Conservation (phyloP, 140 eudicot species). For the Oenanthe javanica region DNA sequence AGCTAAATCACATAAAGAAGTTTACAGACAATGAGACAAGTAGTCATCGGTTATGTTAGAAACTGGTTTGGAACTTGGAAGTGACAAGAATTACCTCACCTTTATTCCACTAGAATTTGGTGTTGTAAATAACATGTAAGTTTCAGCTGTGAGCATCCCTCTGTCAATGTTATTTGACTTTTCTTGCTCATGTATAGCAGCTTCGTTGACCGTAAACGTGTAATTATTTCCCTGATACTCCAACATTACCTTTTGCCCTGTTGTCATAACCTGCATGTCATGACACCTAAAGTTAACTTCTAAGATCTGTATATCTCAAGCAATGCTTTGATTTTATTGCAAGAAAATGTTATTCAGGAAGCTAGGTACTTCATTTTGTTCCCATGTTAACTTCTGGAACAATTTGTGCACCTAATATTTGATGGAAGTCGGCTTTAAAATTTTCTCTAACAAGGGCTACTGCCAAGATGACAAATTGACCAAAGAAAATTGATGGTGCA, state of each 20-base stretch:
- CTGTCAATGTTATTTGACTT: constrained; percentile 55
- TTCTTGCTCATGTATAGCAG: constrained; percentile 63
- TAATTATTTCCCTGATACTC: constrained; percentile 74
- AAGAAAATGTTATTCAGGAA: neutral
- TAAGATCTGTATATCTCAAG: neutral
- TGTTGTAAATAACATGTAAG: constrained; percentile 87
- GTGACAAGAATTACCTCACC: constrained; percentile 25
- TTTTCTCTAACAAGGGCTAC: neutral
- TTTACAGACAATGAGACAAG: neutral
- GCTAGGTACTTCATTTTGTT: neutral
- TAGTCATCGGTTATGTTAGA: neutral
- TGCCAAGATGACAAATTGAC: neutral
- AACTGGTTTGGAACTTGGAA: neutral
- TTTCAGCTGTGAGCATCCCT: constrained; percentile 76
- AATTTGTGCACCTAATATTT: neutral
- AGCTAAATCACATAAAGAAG: neutral
- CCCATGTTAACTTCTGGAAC: neutral
- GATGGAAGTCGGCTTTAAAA: neutral
- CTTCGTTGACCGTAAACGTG: constrained; percentile 75
- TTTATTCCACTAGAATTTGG: constrained; percentile 75
- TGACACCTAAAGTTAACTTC: constrained; percentile 15
- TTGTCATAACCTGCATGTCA: constrained; percentile 72
- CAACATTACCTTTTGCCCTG: constrained; percentile 83
- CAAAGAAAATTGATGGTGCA: neutral
- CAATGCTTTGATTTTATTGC: neutral